Percentiles rank a stretch among this genome's conserved stretches.
phyloP scores from a whole-genome alignment of 1,139 yeast species.

The Citeromyces hawaiiensis region DNA sequence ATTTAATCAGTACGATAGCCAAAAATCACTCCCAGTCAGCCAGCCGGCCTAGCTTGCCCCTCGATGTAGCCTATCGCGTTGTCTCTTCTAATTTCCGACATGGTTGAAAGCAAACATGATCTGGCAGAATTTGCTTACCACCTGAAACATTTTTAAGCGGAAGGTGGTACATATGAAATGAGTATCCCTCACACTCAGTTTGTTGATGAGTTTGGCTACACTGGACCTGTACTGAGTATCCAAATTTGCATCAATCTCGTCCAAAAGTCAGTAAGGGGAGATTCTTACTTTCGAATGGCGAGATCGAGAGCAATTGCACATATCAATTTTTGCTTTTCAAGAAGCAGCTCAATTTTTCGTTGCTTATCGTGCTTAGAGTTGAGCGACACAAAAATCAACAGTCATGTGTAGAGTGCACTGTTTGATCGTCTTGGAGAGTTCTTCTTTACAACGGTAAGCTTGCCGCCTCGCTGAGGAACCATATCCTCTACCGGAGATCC shows the following conservation, averaged over 20 bases:
- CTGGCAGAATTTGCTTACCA: constrained; percentile 80
- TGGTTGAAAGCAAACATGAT: constrained; percentile 68
- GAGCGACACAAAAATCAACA: constrained; percentile 81
- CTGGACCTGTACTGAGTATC: constrained; percentile 88
- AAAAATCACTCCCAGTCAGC: too few relatives aligned
- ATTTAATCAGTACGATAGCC: background rate
- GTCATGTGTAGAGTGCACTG: constrained; percentile 62
- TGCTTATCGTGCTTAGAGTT: constrained; percentile 81
- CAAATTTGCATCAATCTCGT: constrained; percentile 91
- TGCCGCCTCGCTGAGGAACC: constrained; percentile 78
- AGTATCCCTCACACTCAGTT: constrained; percentile 43
- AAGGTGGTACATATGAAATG: constrained; percentile 96
- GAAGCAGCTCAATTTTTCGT: constrained; percentile 77
- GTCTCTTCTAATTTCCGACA: constrained; percentile 53
- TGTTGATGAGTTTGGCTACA: constrained; percentile 66
- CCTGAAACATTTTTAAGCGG: constrained; percentile 82
- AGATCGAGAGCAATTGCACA: constrained; percentile 89
- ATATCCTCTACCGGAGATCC: constrained; percentile 64
- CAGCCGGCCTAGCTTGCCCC: constrained; percentile 24
- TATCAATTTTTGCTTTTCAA: constrained; percentile 93
- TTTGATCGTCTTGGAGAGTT: constrained; percentile 12
- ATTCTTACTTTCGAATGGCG: constrained; percentile 90
- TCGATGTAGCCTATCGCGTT: constrained; percentile 77
- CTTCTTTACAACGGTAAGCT: constrained; percentile 19
- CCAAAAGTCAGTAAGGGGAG: constrained; percentile 91